A percentile compares a stretch with the other conserved stretches of the same genome.
phyloP scores from a whole-genome alignment of 257 asterid species.

The Avicennia marina region DNA sequence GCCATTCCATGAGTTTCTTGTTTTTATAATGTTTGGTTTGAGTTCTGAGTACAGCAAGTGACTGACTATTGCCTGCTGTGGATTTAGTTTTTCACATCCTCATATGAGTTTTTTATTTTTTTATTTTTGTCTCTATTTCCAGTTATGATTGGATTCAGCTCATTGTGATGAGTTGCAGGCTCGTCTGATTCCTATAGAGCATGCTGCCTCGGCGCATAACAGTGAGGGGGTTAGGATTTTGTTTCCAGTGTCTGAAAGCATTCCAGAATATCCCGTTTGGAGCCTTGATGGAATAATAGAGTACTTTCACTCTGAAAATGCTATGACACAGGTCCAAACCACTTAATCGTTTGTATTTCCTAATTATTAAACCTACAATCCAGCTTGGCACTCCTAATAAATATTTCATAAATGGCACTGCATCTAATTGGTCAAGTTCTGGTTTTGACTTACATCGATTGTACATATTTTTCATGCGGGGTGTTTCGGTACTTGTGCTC shows the following conservation, averaged over 20 bases:
- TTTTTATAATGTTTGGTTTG: too few relatives aligned
- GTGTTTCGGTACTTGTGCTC: too few relatives aligned
- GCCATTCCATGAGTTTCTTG: neutral
- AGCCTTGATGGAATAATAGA: constrained; percentile 19
- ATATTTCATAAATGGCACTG: neutral
- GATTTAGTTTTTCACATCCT: neutral
- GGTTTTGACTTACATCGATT: too few relatives aligned
- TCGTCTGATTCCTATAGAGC: constrained; percentile 11
- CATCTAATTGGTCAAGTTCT: neutral
- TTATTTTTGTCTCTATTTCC: neutral
- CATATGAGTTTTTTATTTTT: too few relatives aligned
- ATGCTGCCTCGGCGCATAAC: constrained; percentile 11
- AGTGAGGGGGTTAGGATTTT: constrained; percentile 11
- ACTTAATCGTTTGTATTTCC: neutral
- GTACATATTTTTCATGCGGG: too few relatives aligned
- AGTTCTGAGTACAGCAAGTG: too few relatives aligned
- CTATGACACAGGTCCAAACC: constrained; percentile 17
- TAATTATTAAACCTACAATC: neutral
- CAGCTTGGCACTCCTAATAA: neutral
- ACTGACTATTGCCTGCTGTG: too few relatives aligned
- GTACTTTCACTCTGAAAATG: constrained; percentile 10
- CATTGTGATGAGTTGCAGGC: constrained; percentile 5
- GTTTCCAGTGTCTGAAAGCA: constrained; percentile 22
- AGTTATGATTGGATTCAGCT: neutral
- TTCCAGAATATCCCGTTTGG: constrained; percentile 25